Percentiles rank a stretch among this genome's conserved stretches.
phyloP scores from a whole-genome alignment of 768 basidiomycete species.

The Chalciporus piperatus region DNA sequence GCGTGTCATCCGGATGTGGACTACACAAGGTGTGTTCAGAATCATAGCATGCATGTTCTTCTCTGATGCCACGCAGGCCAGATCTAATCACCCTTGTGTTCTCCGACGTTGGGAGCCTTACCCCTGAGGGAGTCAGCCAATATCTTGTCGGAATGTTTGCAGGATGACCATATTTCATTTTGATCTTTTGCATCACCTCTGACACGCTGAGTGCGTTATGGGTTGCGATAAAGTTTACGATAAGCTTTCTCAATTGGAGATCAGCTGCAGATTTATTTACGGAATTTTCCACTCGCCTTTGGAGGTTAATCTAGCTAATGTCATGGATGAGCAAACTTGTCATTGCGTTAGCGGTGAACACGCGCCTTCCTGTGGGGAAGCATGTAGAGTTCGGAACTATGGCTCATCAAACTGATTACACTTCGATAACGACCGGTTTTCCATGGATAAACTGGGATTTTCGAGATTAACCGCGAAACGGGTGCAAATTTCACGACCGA shows the following conservation, averaged over 20 bases:
- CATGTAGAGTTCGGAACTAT: constrained; percentile 4
- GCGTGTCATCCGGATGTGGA: constrained; percentile 85
- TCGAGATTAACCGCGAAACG: constrained; percentile 24
- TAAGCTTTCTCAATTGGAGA: constrained; percentile 30
- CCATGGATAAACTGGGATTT: constrained; percentile 17
- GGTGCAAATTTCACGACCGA: constrained; percentile 9
- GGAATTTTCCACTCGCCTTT: constrained; percentile 12
- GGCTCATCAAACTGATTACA: constrained; percentile 25
- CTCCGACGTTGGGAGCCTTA: constrained; percentile 90
- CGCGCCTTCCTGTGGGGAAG: not conserved
- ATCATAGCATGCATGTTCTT: constrained; percentile 8
- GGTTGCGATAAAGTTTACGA: constrained; percentile 36
- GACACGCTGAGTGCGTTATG: constrained; percentile 8
- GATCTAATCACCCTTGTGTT: constrained; percentile 93
- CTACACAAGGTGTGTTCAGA: constrained; percentile 72
- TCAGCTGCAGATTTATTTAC: constrained; percentile 18
- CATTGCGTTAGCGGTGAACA: constrained; percentile 8
- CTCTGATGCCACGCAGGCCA: constrained; percentile 51
- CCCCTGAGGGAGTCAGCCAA: constrained; percentile 91
- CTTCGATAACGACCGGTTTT: constrained; percentile 19
- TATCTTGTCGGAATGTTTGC: constrained; percentile 95
- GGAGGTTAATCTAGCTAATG: constrained; percentile 14
- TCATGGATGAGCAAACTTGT: constrained; percentile 6
- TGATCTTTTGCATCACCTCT: constrained; percentile 1
- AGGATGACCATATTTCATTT: constrained; percentile 40